A percentile compares a stretch with the other conserved stretches of the same genome.
Conservation (phyloP, 2,329 filamentous ascomycete species). For the Cadophora sp. region DNA sequence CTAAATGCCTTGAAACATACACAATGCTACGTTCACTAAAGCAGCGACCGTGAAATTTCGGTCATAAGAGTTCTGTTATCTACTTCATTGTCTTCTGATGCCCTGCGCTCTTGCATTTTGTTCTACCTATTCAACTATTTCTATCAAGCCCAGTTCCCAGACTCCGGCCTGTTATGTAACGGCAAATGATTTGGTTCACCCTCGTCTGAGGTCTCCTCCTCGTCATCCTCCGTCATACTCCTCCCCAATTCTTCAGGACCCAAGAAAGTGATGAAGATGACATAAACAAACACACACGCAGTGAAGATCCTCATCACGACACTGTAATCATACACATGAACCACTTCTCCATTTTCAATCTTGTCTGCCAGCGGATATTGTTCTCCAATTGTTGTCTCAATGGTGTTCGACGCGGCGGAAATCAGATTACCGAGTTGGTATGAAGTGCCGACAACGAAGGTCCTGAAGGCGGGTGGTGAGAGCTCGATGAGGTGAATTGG, state of each 20-base stretch:
- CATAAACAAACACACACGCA: constrained; percentile 14
- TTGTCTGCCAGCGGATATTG: constrained; percentile 69
- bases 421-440: constrained; percentile 82
- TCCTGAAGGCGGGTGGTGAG: constrained; percentile 72
- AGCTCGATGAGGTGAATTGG: constrained; percentile 79
- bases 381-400: constrained; percentile 78
- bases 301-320: constrained; percentile 16
- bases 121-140: too few relatives aligned
- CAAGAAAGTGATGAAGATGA: constrained; percentile 18
- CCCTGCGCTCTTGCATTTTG: too few relatives aligned
- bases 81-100: too few relatives aligned
- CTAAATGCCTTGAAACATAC: too few relatives aligned
- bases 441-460: constrained; percentile 72
- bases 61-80: too few relatives aligned
- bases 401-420: constrained; percentile 75
- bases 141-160: not conserved
- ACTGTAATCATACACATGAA: constrained; percentile 16
- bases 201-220: constrained; percentile 5
- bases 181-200: not conserved
- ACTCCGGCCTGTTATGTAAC: not conserved
- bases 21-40: too few relatives aligned
- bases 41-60: too few relatives aligned
- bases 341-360: not conserved
- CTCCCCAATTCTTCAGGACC: constrained; percentile 19
- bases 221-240: constrained; percentile 18